These are phyloP conservation scores for Phallus indusiatus DNA, from an alignment of 768 basidiomycete species.

Conservation along the genomic window DNA sequence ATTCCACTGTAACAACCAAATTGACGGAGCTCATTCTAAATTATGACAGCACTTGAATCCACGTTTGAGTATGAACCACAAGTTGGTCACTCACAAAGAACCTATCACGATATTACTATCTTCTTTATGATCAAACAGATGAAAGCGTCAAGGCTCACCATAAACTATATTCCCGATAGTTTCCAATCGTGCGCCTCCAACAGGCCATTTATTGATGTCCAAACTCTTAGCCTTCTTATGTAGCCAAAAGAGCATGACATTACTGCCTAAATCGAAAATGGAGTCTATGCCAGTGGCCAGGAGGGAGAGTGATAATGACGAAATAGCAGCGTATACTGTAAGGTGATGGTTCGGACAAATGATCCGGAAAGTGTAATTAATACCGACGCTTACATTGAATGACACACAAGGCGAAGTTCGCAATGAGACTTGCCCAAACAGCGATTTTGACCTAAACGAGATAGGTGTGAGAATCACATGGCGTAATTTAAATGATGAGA, in stretches of 20 bases:
- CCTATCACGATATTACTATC: conserved; percentile 25
- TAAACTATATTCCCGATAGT: conserved; percentile 87
- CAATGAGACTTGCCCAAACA: conserved; percentile 69
- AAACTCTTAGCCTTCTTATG: conserved; percentile 63
- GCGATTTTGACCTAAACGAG: conserved; percentile 71
- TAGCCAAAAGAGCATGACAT: conserved; percentile 69
- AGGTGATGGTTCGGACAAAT: conserved; percentile 2
- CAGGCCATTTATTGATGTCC: conserved; percentile 85
- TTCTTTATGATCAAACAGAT: not conserved
- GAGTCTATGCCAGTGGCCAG: conserved; percentile 89
- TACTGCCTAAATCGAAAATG: conserved; percentile 76
- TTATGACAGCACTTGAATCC: too few relatives aligned
- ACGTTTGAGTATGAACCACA: not conserved
- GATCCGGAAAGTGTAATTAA: not conserved
- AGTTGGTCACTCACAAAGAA: conserved; percentile 28
- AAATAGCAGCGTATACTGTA: conserved; percentile 86
- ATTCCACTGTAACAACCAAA: conserved; percentile 84
- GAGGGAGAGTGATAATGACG: conserved; percentile 73
- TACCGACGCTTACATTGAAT: conserved; percentile 51
- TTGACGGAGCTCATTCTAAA: conserved; percentile 81
- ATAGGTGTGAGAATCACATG: too few relatives aligned
- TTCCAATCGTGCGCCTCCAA: conserved; percentile 82
- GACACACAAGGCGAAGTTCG: conserved; percentile 64
- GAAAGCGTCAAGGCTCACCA: conserved; percentile 33
- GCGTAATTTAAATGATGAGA: too few relatives aligned